Base-by-base conservation (phyloP, 2,329 filamentous ascomycete species). In the Basipetospora chlamydospora region DNA sequence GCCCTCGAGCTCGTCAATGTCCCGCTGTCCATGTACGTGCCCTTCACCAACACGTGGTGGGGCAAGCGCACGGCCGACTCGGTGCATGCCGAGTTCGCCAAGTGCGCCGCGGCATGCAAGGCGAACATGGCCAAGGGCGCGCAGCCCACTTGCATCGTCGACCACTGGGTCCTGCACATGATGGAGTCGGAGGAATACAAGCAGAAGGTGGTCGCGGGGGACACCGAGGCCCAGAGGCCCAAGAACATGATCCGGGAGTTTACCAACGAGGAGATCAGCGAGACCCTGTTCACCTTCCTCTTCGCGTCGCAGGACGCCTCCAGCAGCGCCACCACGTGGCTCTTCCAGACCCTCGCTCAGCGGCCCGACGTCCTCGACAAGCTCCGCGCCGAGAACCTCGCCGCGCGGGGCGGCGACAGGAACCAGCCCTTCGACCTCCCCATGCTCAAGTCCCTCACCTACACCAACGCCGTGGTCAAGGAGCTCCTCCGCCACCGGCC, bases 1-100 rank as follows among this genome's bases (percentile, higher is more conserved):
- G 80, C 82, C 1, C 67, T 87, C 29, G 81, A 87, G 54, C 67
- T 87, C 16, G 81, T 87, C 60, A 86, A 86, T 57, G 74, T 86
- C 48, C 80, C 81, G 3, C 39, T 64, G 1, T 63, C 60, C 1
- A 73, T 86, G 49, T 82, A 85, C 46, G 55, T 87, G 11, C 81
- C 80, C 1, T 83, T 70, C 56, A 83, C 78, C 38, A 83, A 82
- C 60, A 70, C 70, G 3, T 87, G 80, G 80, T 72, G 74, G 39
- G 81, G 81, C 31, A 85, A 84, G 59, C 80, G 80, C 47, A 73
- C 70, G 5, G 74, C 80, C 21, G 77, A 85, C 47, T 76, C 75
- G 55, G 77, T 84, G 2, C 60, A 80, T 16, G 66, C 63, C 11
- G 79, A 82, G 47, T 87, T 87, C 47, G 60, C 73, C 33, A 74